A percentile compares a stretch with the other conserved stretches of the same genome.
phyloP scores from a whole-genome alignment of 352 stramenopile genomes.

The Phytophthora cajani region DNA sequence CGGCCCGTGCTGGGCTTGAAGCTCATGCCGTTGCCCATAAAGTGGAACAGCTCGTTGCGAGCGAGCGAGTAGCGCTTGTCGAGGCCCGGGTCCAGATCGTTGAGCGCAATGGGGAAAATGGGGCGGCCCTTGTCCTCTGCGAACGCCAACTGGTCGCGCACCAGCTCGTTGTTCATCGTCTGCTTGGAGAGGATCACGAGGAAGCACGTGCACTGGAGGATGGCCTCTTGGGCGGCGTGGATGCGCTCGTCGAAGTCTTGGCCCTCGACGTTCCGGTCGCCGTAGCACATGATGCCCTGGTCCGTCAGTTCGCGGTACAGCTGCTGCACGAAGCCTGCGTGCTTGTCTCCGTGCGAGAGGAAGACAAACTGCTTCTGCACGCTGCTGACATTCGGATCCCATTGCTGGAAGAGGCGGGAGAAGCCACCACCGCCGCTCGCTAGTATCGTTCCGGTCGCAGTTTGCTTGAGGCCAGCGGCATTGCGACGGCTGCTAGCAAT shows the following conservation, averaged over 20 bases:
- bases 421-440: constrained; percentile 39
- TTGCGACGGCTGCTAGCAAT: constrained; percentile 40
- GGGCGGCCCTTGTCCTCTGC: constrained; percentile 84
- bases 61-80: constrained; percentile 87
- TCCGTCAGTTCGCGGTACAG: constrained; percentile 67
- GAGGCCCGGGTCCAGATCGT: constrained; percentile 73
- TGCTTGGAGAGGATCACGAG: constrained; percentile 80
- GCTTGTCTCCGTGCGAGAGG: constrained; percentile 79
- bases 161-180: constrained; percentile 73
- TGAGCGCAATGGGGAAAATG: constrained; percentile 84
- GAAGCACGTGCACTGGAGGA: constrained; percentile 80
- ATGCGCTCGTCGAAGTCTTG: constrained; percentile 80
- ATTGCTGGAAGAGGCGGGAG: constrained; percentile 67
- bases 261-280: constrained; percentile 65
- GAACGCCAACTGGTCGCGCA: constrained; percentile 84
- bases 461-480: constrained; percentile 33
- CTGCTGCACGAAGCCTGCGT: constrained; percentile 72
- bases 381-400: constrained; percentile 49
- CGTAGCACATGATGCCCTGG: constrained; percentile 64
- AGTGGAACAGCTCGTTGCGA: constrained; percentile 83
- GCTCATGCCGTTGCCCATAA: constrained; percentile 73
- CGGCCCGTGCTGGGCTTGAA: constrained; percentile 70
- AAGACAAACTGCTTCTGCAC: constrained; percentile 70
- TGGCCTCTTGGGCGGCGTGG: constrained; percentile 79
- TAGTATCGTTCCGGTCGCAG: constrained; percentile 34